These are phyloP conservation scores for Venturia pyrina DNA, from an alignment of 2,329 filamentous ascomycete species.

Conservation along the genomic window DNA sequence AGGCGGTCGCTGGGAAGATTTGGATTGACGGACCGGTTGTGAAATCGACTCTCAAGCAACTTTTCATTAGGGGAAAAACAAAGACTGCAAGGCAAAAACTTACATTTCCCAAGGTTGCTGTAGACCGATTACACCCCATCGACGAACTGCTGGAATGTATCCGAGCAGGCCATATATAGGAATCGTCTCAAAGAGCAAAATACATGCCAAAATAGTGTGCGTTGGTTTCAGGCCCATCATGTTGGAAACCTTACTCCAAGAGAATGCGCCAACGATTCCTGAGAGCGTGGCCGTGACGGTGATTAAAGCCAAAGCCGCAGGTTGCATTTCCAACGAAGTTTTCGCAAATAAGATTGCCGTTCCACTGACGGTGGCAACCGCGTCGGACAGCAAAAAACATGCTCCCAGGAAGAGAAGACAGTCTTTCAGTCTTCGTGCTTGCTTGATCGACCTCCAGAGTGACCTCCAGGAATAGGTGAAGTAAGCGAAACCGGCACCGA, in stretches of 20 bases:
- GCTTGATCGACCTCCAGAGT: conserved; percentile 66
- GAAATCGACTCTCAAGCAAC: too few species aligned
- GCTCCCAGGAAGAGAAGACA: conserved; percentile 71
- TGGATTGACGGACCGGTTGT: not conserved
- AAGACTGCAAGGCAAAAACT: not conserved
- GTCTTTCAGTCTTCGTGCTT: conserved; percentile 63
- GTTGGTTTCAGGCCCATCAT: conserved; percentile 61
- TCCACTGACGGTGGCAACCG: conserved; percentile 86
- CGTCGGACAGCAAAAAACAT: conserved; percentile 93
- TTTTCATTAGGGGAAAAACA: not conserved
- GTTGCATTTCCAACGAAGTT: conserved; percentile 80
- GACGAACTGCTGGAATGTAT: conserved; percentile 69
- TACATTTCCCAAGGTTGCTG: conserved; percentile 95
- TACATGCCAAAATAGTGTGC: conserved; percentile 87
- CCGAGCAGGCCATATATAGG: conserved; percentile 84
- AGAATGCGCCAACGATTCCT: conserved; percentile 80
- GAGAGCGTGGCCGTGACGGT: conserved; percentile 82
- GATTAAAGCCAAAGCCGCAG: conserved; percentile 80
- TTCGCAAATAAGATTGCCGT: conserved; percentile 95
- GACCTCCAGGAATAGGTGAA: conserved; percentile 78
- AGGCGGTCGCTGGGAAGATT: not conserved
- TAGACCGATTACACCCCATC: conserved; percentile 70
- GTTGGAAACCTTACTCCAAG: conserved; percentile 72
- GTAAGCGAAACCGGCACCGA: conserved; percentile 50
- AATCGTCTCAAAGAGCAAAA: conserved; percentile 82